Percentiles rank a stretch among this genome's conserved stretches.
phyloP scores from a whole-genome alignment of 2,329 filamentous ascomycete genomes.

The Leptosphaerulina australis region DNA sequence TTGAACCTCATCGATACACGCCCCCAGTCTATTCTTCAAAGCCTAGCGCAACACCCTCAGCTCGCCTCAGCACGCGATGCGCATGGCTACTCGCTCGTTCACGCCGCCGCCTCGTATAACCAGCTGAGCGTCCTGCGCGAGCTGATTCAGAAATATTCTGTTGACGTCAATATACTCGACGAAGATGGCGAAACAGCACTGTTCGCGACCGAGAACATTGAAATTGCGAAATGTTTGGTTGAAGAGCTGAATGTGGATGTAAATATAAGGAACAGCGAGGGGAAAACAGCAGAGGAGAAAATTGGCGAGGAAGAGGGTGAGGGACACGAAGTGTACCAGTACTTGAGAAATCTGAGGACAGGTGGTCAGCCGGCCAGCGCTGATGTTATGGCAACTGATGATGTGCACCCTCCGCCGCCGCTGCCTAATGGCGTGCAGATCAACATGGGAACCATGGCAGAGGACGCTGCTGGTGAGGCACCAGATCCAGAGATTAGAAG shows the following conservation, averaged over 20 bases:
- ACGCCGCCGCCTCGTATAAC: slow-evolving; percentile 91
- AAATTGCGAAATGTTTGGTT: slow-evolving; percentile 77
- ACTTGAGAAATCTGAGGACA: slow-evolving; percentile 57
- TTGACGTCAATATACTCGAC: slow-evolving; percentile 80
- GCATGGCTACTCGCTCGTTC: slow-evolving; percentile 91
- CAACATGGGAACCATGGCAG: slow-evolving; percentile 75
- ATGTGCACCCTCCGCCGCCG: slow-evolving; percentile 58
- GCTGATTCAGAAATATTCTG: slow-evolving; percentile 76
- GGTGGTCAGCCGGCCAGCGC: slow-evolving; percentile 36
- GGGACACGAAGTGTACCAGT: slow-evolving; percentile 75
- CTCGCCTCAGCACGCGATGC: slow-evolving; percentile 82
- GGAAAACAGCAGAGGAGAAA: slow-evolving; percentile 79
- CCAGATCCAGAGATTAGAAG: slow-evolving; percentile 82
- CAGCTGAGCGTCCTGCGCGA: slow-evolving; percentile 79
- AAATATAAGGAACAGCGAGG: slow-evolving; percentile 71
- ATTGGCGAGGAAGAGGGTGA: slow-evolving; percentile 77
- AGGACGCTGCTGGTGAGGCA: slow-evolving; percentile 59
- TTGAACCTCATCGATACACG: slow-evolving; percentile 76
- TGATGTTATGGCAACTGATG: slow-evolving; percentile 27
- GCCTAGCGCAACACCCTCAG: slow-evolving; percentile 75
- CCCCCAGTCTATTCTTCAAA: slow-evolving; percentile 71
- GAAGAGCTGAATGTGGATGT: slow-evolving; percentile 80
- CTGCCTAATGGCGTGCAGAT: slow-evolving; percentile 79
- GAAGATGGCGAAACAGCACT: slow-evolving; percentile 94
- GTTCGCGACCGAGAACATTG: slow-evolving; percentile 84